phyloP scores from a whole-genome alignment of 2,329 filamentous ascomycete species.

The Botrytis porri region DNA sequence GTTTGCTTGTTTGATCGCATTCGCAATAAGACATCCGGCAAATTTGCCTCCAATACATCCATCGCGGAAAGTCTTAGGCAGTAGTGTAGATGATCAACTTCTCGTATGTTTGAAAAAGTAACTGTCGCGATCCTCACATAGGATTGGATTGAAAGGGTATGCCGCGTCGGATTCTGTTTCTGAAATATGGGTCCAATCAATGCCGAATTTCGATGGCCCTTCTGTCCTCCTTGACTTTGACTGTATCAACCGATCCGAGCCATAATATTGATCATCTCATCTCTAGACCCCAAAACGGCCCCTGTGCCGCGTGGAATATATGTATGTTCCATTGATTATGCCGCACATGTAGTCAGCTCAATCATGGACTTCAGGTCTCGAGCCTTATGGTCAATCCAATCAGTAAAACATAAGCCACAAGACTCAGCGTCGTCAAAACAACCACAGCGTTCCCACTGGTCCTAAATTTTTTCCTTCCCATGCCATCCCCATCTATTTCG shows the following conservation, averaged over 20 bases:
- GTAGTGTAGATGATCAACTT: background rate
- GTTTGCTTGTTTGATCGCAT: background rate
- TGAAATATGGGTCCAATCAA: background rate
- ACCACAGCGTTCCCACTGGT: slow-evolving; percentile 63
- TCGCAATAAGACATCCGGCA: background rate
- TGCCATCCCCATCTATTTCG: slow-evolving; percentile 41
- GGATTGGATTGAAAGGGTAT: background rate
- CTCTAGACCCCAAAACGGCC: background rate
- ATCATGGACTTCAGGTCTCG: slow-evolving; percentile 24
- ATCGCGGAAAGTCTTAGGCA: background rate
- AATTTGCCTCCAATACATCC: background rate
- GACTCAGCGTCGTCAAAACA: slow-evolving; percentile 54
- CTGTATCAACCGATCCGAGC: background rate
- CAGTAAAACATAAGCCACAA: slow-evolving; percentile 56
- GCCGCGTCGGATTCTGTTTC: background rate
- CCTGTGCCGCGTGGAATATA: background rate
- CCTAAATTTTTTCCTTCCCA: slow-evolving; percentile 55
- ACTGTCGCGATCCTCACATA: background rate
- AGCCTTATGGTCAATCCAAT: slow-evolving; percentile 52
- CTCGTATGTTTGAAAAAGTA: background rate
- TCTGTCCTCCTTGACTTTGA: background rate
- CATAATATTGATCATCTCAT: background rate
- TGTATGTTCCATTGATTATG: slow-evolving; percentile 8
- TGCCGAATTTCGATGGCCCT: background rate
- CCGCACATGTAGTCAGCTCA: slow-evolving; percentile 11